Evolutionary conservation across 176 grass and related monocot genomes (phyloP), one percentile per base, ranked within the genome.

Genomic region (Bothriochloa decipiens): DNA sequence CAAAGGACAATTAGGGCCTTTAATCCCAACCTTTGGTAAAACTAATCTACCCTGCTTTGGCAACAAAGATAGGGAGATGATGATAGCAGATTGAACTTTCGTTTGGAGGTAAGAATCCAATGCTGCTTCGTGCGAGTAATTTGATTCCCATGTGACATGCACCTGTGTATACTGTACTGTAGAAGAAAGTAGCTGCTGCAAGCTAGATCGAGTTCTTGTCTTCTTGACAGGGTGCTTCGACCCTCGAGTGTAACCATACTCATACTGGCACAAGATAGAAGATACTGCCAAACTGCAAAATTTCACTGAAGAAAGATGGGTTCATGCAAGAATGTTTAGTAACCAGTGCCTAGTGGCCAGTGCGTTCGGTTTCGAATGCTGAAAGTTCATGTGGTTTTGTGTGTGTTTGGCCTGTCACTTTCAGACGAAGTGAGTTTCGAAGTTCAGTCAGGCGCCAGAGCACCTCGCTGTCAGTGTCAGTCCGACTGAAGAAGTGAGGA

Each of bases 1-100:
- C 49, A 84, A 79, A 90, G 50, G 89, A 90, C 80, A 90, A 79
- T 90, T 84, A 87, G 85, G 61, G 68, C 75, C 85, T 91, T 84
- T 91, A 64, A 84, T 22, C 81, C 75, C 75, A 91, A 75, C 14
- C 69, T 91, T 91, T 61, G 80, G 50, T 80, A 69, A 78, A 81
- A 35, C 63, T 87, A 84, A 76, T 68, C 40, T 7, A 27, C 35
- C 53, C 70, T 84, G 81, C 89, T 87, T 91, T 90, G 69, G 69
- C 53, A 62, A 25, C 7, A 83, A 78, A 89, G 88, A 78, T n/a
- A 25, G 40, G 8, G 40, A 42, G 12, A 7, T n/a, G 17, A 42
- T 40, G 36, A 58, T 8, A 69, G 20, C 77, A 72, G 47, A 87
- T 46, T 49, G 68, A 25, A 41, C 88, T 83, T 90, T 90, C 41